Evolutionary conservation across 2,329 filamentous ascomycete genomes (phyloP).

Genomic region (Botrytis sinoallii): DNA sequence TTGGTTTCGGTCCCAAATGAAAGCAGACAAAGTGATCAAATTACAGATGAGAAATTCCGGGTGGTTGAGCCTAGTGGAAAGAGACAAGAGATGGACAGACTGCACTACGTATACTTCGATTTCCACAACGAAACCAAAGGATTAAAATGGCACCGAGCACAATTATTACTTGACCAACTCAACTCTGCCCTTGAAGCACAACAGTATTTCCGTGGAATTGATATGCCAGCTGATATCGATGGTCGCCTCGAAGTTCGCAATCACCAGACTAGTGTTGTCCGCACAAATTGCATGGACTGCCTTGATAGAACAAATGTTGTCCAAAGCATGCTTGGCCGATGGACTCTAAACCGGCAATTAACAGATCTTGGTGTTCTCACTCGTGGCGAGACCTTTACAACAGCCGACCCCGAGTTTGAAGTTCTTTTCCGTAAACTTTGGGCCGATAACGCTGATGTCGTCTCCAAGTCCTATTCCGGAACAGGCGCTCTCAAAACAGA

Average conservation of each 20-base stretch:
- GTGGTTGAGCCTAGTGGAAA: constrained; percentile 64
- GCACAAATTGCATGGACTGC: constrained; percentile 99
- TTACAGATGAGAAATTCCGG: constrained; percentile 77
- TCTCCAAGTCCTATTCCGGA: constrained; percentile 88
- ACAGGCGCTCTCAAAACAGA: constrained; percentile 98
- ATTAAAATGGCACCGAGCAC: constrained; percentile 86
- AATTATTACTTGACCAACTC: constrained; percentile 80
- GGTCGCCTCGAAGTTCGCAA: constrained; percentile 76
- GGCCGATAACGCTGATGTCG: constrained; percentile 97
- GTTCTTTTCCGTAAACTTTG: constrained; percentile 93
- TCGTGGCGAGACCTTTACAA: constrained; percentile 71
- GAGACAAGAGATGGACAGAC: constrained; percentile 66
- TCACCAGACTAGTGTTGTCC: constrained; percentile 83
- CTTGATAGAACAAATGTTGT: constrained; percentile 97
- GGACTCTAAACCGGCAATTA: constrained; percentile 84
- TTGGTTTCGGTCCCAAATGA: constrained; percentile 69
- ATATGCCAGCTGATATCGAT: constrained; percentile 69
- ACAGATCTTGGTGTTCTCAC: constrained; percentile 76
- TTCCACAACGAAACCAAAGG: constrained; percentile 98
- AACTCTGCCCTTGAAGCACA: constrained; percentile 72
- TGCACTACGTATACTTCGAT: constrained; percentile 98
- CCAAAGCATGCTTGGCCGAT: constrained; percentile 92
- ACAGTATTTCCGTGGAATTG: constrained; percentile 88
- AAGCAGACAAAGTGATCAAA: constrained; percentile 59
- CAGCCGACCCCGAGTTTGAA: constrained; percentile 79